Evolutionary conservation across 208 protist species (phyloP), one percentile per base, ranked within the genome.

Genomic region (Trypanosoma melophagium): DNA sequence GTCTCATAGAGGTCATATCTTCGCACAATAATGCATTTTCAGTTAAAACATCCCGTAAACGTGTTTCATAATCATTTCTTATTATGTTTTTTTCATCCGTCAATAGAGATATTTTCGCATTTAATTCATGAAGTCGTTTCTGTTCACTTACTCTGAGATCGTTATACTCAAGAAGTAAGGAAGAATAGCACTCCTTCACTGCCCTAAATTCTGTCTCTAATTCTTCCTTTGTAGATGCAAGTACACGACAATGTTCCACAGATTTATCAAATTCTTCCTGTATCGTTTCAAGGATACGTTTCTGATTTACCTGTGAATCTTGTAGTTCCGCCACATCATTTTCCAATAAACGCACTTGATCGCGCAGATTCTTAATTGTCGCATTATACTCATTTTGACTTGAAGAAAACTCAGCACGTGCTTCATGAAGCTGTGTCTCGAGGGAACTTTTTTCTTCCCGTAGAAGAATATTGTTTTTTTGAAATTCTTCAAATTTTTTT

Each of bases 101-200:
- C 12, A 69, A 45, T 9, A 50, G 25, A n/a, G 42, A n/a, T 41
- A 70, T 53, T 52, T 51, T 59, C 45, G 58, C 42, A 50, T 56
- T 62, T 44, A 64, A 9, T 56, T 63, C 35, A 19, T 61, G 40
- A 86, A 87, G 66, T 62, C 16, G 21, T 31, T 52, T 66, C 22
- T 74, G 60, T 28, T 28, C 41, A 47, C 2, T 25, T 62, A 55
- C 41, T 25, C 38, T 66, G 0, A 67, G 16, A 38, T 93, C 81
- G 40, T 80, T 83, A 19, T 80, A 61, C 28, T 93, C 87, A 19
- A 83, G 51, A 3, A 93, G 74, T 38, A 85, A 25, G 24, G 71
- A 70, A 3, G 82, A 84, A 47, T 90, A 93, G 55, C 74, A 85
- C 35, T 92, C 85, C 28, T 89, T 84, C 17, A 90, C 56, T 13